These are phyloP conservation scores for Picea glauca DNA, from an alignment of 75 land plant genomes.

Conservation along the genomic window DNA sequence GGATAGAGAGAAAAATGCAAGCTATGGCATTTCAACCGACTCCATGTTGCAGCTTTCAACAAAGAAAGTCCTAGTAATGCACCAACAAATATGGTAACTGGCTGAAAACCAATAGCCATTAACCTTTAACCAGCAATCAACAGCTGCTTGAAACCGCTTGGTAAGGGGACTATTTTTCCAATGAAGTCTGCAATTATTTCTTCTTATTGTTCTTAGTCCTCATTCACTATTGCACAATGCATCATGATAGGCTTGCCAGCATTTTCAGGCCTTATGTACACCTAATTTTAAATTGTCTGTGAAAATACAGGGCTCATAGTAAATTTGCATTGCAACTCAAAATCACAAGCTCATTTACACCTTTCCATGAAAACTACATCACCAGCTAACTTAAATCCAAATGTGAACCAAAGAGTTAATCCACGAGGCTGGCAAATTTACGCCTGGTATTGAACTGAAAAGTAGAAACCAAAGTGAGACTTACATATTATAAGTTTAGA, in stretches of 20 bases:
- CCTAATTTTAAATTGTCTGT: background rate
- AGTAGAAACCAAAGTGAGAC: background rate
- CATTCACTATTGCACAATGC: too few species aligned
- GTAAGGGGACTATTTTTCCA: background rate
- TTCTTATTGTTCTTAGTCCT: background rate
- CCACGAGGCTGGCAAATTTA: background rate
- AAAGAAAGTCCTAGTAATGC: background rate
- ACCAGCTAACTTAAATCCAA: background rate
- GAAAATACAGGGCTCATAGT: background rate
- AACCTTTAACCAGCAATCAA: slow-evolving; percentile 2
- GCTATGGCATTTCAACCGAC: slow-evolving; percentile 5
- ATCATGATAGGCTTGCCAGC: background rate
- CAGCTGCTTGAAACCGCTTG: background rate
- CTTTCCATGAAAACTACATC: background rate
- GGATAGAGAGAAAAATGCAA: background rate
- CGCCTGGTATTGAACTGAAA: background rate
- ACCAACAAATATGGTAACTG: background rate
- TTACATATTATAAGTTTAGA: background rate
- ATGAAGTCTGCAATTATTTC: background rate
- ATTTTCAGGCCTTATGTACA: background rate
- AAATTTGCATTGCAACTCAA: background rate
- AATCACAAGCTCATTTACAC: background rate
- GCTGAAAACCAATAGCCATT: slow-evolving; percentile 13
- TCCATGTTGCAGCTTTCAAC: background rate
- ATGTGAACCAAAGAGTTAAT: background rate